Evolutionary conservation across 78 protist species (phyloP), one percentile per base, ranked within the genome.

Genomic region (Dictyostelium brefeldianum): DNA sequence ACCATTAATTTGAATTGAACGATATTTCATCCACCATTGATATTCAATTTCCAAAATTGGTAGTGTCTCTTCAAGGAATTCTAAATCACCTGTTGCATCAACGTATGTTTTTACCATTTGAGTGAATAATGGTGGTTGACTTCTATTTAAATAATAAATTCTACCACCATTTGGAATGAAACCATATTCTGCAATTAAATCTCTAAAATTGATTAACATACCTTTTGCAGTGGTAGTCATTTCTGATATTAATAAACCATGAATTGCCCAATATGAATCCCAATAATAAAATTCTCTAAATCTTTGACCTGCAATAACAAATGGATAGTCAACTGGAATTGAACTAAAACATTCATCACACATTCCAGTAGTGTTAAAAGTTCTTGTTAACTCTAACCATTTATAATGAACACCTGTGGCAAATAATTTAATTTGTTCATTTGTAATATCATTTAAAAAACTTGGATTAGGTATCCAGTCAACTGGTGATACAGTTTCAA

Each of bases 121-220:
- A 0, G 96, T 74, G 31, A 95, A 77, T 6, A 96, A 41, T 31
- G 98, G 98, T 73, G 97, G 98, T 89, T 96, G 98, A 11, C 83
- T 65, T 59, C 98, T 96, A 57, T 56, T 51, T 18, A 59, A 25
- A 79, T 95, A 96, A 73, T 96, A 96, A 15, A 51, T 11, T 22
- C 98, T 78, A 27, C 78, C 85, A 47, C 98, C 98, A 89, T 96
- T 96, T n/a, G 98, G 98, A 51, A 96, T 83, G 70, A 96, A 94
- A 25, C 98, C 98, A 78, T 12, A 31, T 7, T 22, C 31, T 0
- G 12, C 1, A 27, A 92, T 74, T 17, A 73, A 11, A 31, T 77
- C 27, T 14, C 17, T 47, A 47, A 87, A 29, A 20, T 93, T 93
- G 12, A 14, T 11, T 1, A 93, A n/a, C 91, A 93, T 93, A 3